Evolutionary conservation across 352 stramenopile genomes (phyloP).

Genomic region (Saprolegnia parasitica): DNA sequence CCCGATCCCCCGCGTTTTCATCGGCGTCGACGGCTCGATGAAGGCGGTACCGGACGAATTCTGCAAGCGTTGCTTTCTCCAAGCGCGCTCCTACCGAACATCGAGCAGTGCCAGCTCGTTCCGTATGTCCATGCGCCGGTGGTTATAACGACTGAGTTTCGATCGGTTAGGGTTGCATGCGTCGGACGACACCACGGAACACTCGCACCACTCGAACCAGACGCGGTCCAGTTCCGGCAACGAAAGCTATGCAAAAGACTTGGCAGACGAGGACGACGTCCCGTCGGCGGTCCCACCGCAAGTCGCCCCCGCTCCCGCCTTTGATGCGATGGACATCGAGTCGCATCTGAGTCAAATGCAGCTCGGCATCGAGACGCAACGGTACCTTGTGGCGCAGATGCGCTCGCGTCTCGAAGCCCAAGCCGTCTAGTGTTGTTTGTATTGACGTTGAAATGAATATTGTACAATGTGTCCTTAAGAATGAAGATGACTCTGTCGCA

Average conservation of each 20-base stretch:
- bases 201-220: slow-evolving; percentile 2
- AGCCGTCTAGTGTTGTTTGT: not conserved
- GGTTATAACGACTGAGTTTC: too few species aligned
- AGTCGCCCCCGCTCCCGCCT: not conserved
- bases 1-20: slow-evolving; percentile 3
- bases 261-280: not conserved
- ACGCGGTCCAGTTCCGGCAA: slow-evolving; percentile 3
- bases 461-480: not conserved
- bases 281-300: not conserved
- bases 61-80: slow-evolving; percentile 25
- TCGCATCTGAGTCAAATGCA: slow-evolving; percentile 15
- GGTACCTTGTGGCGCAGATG: slow-evolving; percentile 13
- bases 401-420: slow-evolving; percentile 11
- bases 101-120: not conserved
- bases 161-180: not conserved
- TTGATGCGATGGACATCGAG: not conserved
- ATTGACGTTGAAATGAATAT: not conserved
- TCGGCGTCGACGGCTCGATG: not conserved
- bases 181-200: not conserved
- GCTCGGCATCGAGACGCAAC: slow-evolving; percentile 16
- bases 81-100: not conserved
- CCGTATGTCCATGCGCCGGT: not conserved
- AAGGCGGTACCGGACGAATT: slow-evolving; percentile 13
- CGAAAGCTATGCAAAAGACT: not conserved
- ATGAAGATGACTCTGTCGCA: too few species aligned